Percentiles rank a stretch among this genome's conserved stretches.
Conservation (phyloP, 768 basidiomycete genomes). For the Lactarius trivialis region DNA sequence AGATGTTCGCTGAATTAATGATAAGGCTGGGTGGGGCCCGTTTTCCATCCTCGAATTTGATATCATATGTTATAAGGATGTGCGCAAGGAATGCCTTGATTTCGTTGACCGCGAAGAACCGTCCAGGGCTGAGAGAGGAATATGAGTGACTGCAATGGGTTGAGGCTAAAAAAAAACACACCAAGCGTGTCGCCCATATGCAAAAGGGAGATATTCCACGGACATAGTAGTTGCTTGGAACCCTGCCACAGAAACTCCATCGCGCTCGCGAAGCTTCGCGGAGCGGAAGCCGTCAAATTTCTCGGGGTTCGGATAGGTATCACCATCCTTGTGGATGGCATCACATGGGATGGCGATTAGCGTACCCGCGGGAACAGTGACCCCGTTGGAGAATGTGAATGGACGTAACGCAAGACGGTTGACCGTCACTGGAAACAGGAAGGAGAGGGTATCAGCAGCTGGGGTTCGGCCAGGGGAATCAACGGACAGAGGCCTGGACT, state of each 20-base stretch:
- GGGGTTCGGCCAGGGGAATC: background rate
- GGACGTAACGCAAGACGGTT: constrained; percentile 25
- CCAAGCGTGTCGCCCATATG: constrained; percentile 29
- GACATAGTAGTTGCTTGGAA: constrained; percentile 27
- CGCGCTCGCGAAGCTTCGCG: constrained; percentile 26
- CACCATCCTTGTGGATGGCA: constrained; percentile 36
- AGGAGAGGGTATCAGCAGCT: background rate
- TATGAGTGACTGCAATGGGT: background rate
- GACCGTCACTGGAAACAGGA: constrained; percentile 17
- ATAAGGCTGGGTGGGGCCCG: background rate
- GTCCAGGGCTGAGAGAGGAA: background rate
- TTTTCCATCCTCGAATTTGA: constrained; percentile 23
- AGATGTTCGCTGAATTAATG: constrained; percentile 8
- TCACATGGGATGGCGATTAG: constrained; percentile 30
- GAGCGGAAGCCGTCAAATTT: constrained; percentile 40
- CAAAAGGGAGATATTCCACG: constrained; percentile 31
- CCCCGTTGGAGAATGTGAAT: constrained; percentile 32
- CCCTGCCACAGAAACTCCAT: constrained; percentile 17
- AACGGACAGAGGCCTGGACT: constrained; percentile 8
- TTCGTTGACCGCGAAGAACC: constrained; percentile 25
- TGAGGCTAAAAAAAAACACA: background rate
- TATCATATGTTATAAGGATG: constrained; percentile 25
- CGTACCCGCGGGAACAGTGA: constrained; percentile 35
- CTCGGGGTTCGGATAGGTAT: constrained; percentile 37
- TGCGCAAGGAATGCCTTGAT: constrained; percentile 26